phyloP scores from a whole-genome alignment of 2,329 filamentous ascomycete species.

The Lasiodiplodia theobromae region DNA sequence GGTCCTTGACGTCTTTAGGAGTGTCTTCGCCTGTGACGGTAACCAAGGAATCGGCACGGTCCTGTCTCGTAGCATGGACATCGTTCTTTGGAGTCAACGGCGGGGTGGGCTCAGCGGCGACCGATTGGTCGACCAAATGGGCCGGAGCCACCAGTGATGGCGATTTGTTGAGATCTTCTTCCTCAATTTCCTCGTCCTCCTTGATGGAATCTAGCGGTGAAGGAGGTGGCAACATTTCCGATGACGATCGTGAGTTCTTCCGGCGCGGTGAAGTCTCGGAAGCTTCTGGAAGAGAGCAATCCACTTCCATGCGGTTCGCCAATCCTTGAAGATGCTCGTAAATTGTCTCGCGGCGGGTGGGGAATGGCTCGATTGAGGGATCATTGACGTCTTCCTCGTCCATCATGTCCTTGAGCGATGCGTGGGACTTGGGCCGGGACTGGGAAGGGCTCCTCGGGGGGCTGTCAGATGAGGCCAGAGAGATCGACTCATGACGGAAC shows the following conservation, averaged over 20 bases:
- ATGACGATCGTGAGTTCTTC: neutral
- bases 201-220: slow-evolving; percentile 28
- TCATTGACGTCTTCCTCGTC: slow-evolving; percentile 26
- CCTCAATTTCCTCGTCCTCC: slow-evolving; percentile 22
- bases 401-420: slow-evolving; percentile 27
- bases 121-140: neutral
- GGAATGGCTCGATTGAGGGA: slow-evolving; percentile 42
- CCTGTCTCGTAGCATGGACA: neutral
- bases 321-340: slow-evolving; percentile 39
- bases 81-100: slow-evolving; percentile 24
- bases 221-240: slow-evolving; percentile 10
- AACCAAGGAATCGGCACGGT: slow-evolving; percentile 28
- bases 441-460: slow-evolving; percentile 12
- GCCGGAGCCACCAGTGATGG: neutral
- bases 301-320: slow-evolving; percentile 22
- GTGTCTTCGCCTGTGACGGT: neutral
- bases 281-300: slow-evolving; percentile 13
- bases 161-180: neutral
- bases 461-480: slow-evolving; percentile 13
- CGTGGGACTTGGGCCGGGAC: neutral
- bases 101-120: slow-evolving; percentile 17
- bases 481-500: slow-evolving; percentile 46
- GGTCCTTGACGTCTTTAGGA: neutral
- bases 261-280: neutral
- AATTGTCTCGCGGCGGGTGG: slow-evolving; percentile 44